These are phyloP conservation scores for Alternaria longipes DNA, from an alignment of 2,329 filamentous ascomycete genomes.

Conservation along the genomic window DNA sequence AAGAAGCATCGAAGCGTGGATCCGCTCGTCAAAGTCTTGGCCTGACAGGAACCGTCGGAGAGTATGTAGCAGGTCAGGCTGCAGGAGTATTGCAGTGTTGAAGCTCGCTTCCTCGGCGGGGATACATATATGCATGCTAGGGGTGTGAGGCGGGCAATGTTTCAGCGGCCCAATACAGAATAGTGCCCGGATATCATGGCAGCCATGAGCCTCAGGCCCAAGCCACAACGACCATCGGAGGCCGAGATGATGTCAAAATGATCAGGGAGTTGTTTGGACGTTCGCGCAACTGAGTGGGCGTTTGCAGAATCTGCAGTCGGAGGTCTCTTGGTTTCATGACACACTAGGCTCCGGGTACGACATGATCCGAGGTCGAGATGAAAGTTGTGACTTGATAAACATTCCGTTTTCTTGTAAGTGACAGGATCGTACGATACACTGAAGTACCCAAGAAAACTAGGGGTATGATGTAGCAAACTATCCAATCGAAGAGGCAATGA, in stretches of 20 bases:
- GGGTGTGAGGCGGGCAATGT: conserved; percentile 29
- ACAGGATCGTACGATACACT: conserved; percentile 2
- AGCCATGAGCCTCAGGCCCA: conserved; percentile 19
- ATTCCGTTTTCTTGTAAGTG: not conserved
- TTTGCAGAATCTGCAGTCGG: conserved; percentile 11
- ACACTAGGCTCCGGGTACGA: conserved; percentile 6
- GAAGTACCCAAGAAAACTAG: not conserved
- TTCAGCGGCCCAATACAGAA: conserved; percentile 24
- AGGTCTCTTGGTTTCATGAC: conserved; percentile 11
- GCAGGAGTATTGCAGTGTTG: conserved; percentile 25
- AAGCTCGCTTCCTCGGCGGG: conserved; percentile 6
- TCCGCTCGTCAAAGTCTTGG: conserved; percentile 24
- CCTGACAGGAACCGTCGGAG: conserved; percentile 32
- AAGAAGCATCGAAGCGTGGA: conserved; percentile 6
- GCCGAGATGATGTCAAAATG: conserved; percentile 8
- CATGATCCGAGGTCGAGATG: conserved; percentile 7
- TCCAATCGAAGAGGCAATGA: not conserved
- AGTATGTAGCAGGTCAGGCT: conserved; percentile 26
- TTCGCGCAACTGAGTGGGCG: not conserved
- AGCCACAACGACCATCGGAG: conserved; percentile 9
- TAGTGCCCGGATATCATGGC: conserved; percentile 1
- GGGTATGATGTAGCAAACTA: not conserved
- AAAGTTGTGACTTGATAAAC: not conserved
- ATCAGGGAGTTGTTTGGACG: not conserved
- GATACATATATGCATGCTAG: conserved; percentile 18